Evolutionary conservation across 2,329 filamentous ascomycete species (phyloP).

Genomic region (Cordyceps javanica): DNA sequence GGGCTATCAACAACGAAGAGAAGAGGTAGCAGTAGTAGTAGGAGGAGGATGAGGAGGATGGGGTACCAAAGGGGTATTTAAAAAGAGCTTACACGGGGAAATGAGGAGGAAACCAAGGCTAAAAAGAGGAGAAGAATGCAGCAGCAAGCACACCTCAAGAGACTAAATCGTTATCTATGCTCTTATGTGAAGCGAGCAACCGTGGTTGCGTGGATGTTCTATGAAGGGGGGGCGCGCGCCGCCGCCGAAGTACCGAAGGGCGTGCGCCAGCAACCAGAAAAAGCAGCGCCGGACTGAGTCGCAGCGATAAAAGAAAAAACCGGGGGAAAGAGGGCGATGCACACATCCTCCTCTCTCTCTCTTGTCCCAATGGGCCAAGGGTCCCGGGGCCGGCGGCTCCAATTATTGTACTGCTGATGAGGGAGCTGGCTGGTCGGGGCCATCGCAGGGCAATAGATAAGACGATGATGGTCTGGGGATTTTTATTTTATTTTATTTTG

Average conservation of each 20-base stretch:
- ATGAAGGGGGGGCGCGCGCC: neutral
- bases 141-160: neutral
- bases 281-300: neutral
- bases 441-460: slow-evolving; percentile 10
- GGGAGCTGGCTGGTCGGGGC: neutral
- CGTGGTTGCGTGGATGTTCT: neutral
- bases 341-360: too few species aligned
- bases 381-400: neutral
- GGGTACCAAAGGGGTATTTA: slow-evolving; percentile 1
- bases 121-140: slow-evolving; percentile 11
- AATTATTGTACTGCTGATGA: neutral
- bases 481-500: neutral
- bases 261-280: neutral
- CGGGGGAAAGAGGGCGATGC: neutral
- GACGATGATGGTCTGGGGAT: slow-evolving; percentile 11
- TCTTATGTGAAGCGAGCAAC: slow-evolving; percentile 4
- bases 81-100: neutral
- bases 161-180: slow-evolving; percentile 10
- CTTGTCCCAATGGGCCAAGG: neutral
- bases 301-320: neutral
- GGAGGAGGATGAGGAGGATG: neutral
- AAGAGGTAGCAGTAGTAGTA: too few species aligned
- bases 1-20: neutral
- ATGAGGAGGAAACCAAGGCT: slow-evolving; percentile 12
- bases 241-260: slow-evolving; percentile 7